Base-by-base conservation (phyloP, 108 stramenopile genomes). In the Nitzschia sp. region DNA sequence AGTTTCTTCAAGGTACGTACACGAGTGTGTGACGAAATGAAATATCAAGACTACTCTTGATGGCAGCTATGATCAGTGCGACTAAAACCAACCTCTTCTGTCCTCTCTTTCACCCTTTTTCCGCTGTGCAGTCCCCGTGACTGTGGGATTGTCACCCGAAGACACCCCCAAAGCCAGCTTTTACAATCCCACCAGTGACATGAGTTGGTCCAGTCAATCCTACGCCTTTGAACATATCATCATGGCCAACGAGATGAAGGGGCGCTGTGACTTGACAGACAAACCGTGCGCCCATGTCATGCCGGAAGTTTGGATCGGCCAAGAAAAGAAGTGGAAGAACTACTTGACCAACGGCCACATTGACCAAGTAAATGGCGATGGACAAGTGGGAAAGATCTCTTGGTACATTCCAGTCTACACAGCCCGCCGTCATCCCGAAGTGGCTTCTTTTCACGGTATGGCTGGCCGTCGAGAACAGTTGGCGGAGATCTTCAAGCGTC, bases 351-450 rank as follows among this genome's bases (percentile, higher is more conserved):
- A 75, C 3, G 67, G 73, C 32, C 26, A 66, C 3, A 61, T 73
- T 29, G 72, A 78, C 15, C 64, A 52, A 1, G 4, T 55, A 3
- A 54, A 69, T 23, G 71, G 77, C 5, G 62, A 48, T 71, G 81
- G 81, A 26, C 36, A 61, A 29, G 68, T 75, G 25, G 81, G 72
- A 27, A 67, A 75, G 33, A 46, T 15, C 17, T 62, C 73, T 32
- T 82, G 72, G 73, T 82, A 77, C 35, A 53, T 85, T 50, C 59
- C 77, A 0, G 44, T 47, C 25, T 59, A 38, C 44, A 63, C 73
- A 2, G 73, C 55, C 1, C 29, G 61, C 31, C 45, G 45, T 13
- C 66, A 85, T 58, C 66, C 73, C 6, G 47, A 54, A 1, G 45
- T 80, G 13, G 34, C 45, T 2, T 53, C 45, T 25, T 71, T 74